Conservation (phyloP, 345 rosid genomes). For the Cochlearia excelsa region DNA sequence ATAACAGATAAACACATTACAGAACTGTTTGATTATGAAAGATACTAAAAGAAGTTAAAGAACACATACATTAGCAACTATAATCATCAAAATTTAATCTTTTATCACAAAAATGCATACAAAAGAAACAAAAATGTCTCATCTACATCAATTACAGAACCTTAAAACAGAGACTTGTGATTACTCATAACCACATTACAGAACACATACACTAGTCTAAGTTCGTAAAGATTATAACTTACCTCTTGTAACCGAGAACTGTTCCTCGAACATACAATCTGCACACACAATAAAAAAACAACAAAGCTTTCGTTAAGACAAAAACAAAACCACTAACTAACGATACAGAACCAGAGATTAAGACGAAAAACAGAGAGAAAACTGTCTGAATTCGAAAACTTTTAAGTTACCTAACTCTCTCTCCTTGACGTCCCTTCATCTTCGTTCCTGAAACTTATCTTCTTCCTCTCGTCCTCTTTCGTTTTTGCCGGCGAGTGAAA, state of each 20-base stretch:
- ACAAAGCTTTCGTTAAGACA: constrained; percentile 2
- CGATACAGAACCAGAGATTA: neutral
- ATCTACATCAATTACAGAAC: too few species aligned
- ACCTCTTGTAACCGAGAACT: constrained; percentile 88
- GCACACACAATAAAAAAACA: constrained; percentile 15
- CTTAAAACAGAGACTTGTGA: too few species aligned
- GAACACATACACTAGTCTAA: neutral
- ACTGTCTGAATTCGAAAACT: neutral
- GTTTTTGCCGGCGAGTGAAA: constrained; percentile 30
- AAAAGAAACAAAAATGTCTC: too few species aligned
- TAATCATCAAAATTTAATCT: too few species aligned
- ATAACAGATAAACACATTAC: too few species aligned
- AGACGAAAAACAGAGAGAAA: neutral
- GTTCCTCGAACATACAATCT: constrained; percentile 88
- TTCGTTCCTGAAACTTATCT: constrained; percentile 25
- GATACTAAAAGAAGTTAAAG: too few species aligned
- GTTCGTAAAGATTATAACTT: neutral
- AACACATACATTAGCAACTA: too few species aligned
- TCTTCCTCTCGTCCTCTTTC: constrained; percentile 27
- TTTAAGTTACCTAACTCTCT: constrained; percentile 66
- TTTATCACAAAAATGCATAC: too few species aligned
- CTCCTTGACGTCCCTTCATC: constrained; percentile 96
- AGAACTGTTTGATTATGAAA: too few species aligned
- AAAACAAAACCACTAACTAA: neutral
- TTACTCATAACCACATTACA: too few species aligned